These are phyloP conservation scores for Sedum album DNA, from an alignment of 164 flowering plant genomes.

Conservation along the genomic window DNA sequence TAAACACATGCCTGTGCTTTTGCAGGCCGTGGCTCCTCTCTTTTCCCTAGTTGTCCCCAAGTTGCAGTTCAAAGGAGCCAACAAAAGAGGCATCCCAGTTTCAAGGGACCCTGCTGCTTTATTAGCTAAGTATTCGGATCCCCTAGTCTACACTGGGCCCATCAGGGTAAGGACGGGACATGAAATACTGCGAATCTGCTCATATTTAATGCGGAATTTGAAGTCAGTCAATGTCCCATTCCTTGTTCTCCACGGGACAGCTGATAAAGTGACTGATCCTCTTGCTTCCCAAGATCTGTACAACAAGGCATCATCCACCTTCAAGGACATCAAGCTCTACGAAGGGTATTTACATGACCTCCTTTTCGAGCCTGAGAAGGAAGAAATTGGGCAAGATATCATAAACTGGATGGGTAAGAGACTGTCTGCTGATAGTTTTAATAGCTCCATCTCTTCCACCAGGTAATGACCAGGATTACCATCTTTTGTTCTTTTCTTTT, in stretches of 20 bases:
- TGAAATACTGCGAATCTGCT: conserved; percentile 77
- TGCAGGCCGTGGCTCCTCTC: conserved; percentile 79
- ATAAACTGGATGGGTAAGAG: conserved; percentile 75
- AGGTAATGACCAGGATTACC: neutral
- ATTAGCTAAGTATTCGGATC: conserved; percentile 77
- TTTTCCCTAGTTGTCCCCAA: conserved; percentile 53
- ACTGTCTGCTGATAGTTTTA: conserved; percentile 11
- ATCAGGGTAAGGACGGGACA: conserved; percentile 92
- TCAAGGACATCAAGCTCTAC: conserved; percentile 85
- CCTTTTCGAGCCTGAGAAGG: conserved; percentile 90
- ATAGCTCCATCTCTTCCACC: neutral
- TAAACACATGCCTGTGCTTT: neutral
- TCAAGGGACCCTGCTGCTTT: conserved; percentile 75
- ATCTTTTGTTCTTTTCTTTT: neutral
- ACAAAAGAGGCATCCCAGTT: conserved; percentile 52
- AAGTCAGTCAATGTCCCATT: conserved; percentile 76
- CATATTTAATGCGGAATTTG: conserved; percentile 65
- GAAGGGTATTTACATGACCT: conserved; percentile 92
- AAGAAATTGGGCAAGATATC: conserved; percentile 71
- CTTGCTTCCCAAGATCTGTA: conserved; percentile 85
- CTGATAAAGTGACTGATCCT: conserved; percentile 86
- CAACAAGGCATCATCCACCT: conserved; percentile 60
- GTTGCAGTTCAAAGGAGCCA: conserved; percentile 56
- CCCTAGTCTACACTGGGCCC: conserved; percentile 78
- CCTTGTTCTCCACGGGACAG: conserved; percentile 90